These are phyloP conservation scores for Pneumocystis canis DNA, from an alignment of 1,139 yeast genomes.

Conservation along the genomic window DNA sequence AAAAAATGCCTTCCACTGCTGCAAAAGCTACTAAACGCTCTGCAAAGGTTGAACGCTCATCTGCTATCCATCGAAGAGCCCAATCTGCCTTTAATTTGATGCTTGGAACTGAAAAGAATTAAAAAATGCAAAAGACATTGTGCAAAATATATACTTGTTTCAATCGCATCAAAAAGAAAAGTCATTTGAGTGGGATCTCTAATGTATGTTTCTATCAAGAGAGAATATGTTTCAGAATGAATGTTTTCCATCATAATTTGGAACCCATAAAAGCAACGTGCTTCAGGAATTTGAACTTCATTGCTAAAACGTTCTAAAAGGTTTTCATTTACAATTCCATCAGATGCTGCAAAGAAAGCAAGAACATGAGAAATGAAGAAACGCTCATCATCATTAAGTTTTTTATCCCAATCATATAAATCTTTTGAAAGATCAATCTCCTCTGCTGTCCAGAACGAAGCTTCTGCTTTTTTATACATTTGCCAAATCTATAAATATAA, in stretches of 20 bases:
- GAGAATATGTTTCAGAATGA: slow-evolving; percentile 92
- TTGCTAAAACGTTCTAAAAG: slow-evolving; percentile 93
- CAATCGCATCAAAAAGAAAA: slow-evolving; percentile 82
- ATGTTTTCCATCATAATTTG: slow-evolving; percentile 99
- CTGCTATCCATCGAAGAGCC: slow-evolving; percentile 93
- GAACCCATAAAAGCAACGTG: slow-evolving; percentile 96
- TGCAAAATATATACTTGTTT: slow-evolving; percentile 32
- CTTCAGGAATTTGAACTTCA: slow-evolving; percentile 94
- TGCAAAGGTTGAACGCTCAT: slow-evolving; percentile 72
- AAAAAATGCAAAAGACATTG: background rate
- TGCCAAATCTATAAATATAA: slow-evolving; percentile 53
- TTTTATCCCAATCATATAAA: slow-evolving; percentile 73
- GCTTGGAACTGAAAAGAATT: slow-evolving; percentile 40
- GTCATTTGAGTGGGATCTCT: slow-evolving; percentile 88
- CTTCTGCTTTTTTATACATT: slow-evolving; percentile 97
- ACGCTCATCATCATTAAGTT: slow-evolving; percentile 74
- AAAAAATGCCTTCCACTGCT: slow-evolving; percentile 97
- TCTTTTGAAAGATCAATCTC: slow-evolving; percentile 94
- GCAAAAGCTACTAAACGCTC: slow-evolving; percentile 97
- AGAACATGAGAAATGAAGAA: slow-evolving; percentile 78
- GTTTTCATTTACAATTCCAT: slow-evolving; percentile 94
- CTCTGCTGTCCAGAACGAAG: slow-evolving; percentile 99
- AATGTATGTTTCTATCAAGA: slow-evolving; percentile 84
- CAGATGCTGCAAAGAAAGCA: slow-evolving; percentile 98
- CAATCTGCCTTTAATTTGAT: slow-evolving; percentile 94